These are phyloP conservation scores for Kodamaea sp. DNA, from an alignment of 1,139 yeast species.

Conservation along the genomic window DNA sequence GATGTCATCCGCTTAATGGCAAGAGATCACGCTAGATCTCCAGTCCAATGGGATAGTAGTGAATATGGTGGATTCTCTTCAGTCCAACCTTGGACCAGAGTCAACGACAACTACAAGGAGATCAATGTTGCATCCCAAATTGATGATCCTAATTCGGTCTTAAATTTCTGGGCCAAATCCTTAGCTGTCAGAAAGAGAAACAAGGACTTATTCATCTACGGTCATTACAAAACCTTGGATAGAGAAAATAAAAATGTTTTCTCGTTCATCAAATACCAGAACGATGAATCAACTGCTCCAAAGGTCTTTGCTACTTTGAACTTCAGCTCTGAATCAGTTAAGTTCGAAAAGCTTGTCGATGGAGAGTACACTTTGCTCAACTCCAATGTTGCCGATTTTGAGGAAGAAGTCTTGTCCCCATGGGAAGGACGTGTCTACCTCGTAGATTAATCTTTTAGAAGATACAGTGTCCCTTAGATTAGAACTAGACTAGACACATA, in stretches of 20 bases:
- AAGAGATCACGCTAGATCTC: constrained; percentile 59
- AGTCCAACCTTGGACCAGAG: constrained; percentile 56
- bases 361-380: constrained; percentile 33
- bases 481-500: no score
- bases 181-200: constrained; percentile 45
- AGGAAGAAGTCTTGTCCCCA: constrained; percentile 29
- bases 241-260: constrained; percentile 39
- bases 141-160: constrained; percentile 48
- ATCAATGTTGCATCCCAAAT: constrained; percentile 51
- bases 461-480: no score
- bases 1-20: constrained; percentile 39
- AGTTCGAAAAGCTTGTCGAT: constrained; percentile 30
- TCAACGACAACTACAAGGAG: constrained; percentile 50
- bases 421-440: constrained; percentile 43
- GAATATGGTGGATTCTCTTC: constrained; percentile 51
- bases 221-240: constrained; percentile 46
- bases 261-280: constrained; percentile 34
- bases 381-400: constrained; percentile 26
- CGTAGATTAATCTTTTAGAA: constrained; percentile 14
- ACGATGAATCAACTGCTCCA: constrained; percentile 7
- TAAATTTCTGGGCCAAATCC: constrained; percentile 46
- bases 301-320: constrained; percentile 48
- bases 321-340: constrained; percentile 35
- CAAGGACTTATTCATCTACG: constrained; percentile 49
- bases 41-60: constrained; percentile 56